A percentile compares a stretch with the other conserved stretches of the same genome.
Conservation (phyloP, 441 rosid genomes). For the Euphorbia schlechtendalii region DNA sequence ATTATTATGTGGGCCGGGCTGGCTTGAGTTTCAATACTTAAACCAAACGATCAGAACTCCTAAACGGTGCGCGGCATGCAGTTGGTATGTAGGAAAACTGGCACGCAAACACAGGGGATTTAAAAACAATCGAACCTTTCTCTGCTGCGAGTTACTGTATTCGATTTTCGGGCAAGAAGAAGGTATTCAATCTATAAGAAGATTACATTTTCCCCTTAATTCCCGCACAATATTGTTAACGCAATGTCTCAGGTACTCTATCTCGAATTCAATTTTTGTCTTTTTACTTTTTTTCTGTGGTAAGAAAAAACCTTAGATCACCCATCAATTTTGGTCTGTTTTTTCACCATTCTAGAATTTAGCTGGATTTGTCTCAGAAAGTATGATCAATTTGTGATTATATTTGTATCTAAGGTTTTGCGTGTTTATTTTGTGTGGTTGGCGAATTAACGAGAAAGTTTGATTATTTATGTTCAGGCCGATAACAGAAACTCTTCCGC, state of each 20-base stretch:
- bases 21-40: too few species aligned
- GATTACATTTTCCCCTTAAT: neutral
- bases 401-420: neutral
- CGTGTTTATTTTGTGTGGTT: neutral
- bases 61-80: conserved; percentile 1
- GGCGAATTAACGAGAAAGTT: neutral
- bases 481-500: conserved; percentile 95
- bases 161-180: neutral
- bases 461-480: conserved; percentile 36
- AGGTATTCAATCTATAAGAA: conserved; percentile 5
- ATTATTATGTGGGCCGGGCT: too few species aligned
- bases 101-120: neutral
- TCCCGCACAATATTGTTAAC: neutral
- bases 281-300: neutral
- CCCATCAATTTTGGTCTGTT: neutral
- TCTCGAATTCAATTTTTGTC: neutral
- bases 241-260: conserved; percentile 53
- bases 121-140: neutral
- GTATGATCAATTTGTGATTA: neutral
- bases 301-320: conserved; percentile 4
- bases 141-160: conserved; percentile 4
- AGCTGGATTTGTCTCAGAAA: neutral
- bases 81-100: too few species aligned
- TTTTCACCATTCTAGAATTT: neutral
- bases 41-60: neutral